Evolutionary conservation across 805 yeast genomes (phyloP).

Genomic region (Kodamaea restingae): DNA sequence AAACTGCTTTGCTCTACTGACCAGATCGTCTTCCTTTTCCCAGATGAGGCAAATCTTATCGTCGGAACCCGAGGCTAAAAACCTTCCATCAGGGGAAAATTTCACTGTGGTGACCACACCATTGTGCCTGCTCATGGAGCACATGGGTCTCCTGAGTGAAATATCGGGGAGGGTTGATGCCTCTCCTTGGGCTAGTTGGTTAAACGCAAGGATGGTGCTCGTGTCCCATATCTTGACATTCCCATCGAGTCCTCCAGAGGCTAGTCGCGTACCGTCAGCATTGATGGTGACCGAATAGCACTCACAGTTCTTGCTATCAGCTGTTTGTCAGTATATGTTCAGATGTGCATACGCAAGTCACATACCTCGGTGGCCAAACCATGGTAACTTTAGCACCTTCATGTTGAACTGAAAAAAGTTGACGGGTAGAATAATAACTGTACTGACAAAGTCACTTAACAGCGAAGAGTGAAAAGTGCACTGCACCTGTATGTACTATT

Average conservation of each 20-base stretch:
- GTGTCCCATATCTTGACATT: conserved; percentile 87
- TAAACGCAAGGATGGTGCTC: conserved; percentile 47
- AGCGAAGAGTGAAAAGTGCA: not conserved
- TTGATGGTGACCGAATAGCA: conserved; percentile 80
- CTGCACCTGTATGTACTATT: too few relatives aligned
- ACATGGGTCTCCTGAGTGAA: conserved; percentile 52
- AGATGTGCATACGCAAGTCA: conserved; percentile 4
- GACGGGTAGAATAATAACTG: not conserved
- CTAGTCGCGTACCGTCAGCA: conserved; percentile 78
- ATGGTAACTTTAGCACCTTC: conserved; percentile 38
- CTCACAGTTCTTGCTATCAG: conserved; percentile 76
- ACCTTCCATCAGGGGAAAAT: conserved; percentile 89
- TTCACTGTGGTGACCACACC: conserved; percentile 95
- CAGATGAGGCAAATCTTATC: conserved; percentile 88
- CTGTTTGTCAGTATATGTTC: conserved; percentile 34
- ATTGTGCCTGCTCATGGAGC: conserved; percentile 91
- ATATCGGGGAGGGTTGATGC: conserved; percentile 17
- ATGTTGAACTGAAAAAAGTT: not conserved
- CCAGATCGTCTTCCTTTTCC: conserved; percentile 77
- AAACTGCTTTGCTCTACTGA: conserved; percentile 55
- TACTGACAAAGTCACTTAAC: not conserved
- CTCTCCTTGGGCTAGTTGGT: conserved; percentile 9
- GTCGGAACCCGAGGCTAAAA: conserved; percentile 91
- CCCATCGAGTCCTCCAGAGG: conserved; percentile 92
- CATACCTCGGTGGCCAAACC: conserved; percentile 44